A percentile compares a stretch with the other conserved stretches of the same genome.
phyloP scores from a whole-genome alignment of 352 stramenopile genomes.

The Phytophthora europaea region DNA sequence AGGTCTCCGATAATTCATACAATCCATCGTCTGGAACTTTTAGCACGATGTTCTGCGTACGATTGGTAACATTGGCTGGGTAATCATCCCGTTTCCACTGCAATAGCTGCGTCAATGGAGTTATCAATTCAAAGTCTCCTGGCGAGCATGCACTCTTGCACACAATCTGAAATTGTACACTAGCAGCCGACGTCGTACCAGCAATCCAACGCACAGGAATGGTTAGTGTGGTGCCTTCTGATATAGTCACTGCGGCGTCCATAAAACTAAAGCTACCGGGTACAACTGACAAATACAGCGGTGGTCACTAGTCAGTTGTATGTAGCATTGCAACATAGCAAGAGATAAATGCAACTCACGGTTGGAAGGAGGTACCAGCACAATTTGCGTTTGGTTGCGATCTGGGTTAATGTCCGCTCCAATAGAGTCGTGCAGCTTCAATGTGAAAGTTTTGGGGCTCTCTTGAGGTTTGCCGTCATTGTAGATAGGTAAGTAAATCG shows the following conservation, averaged over 20 bases:
- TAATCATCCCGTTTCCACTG: constrained; percentile 54
- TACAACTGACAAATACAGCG: constrained; percentile 41
- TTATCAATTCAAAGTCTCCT: constrained; percentile 54
- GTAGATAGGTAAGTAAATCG: constrained; percentile 70
- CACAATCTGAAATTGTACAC: constrained; percentile 52
- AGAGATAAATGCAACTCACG: constrained; percentile 32
- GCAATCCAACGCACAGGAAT: constrained; percentile 70
- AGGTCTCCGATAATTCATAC: constrained; percentile 65
- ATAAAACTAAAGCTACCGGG: constrained; percentile 67
- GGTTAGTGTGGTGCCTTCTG: constrained; percentile 47
- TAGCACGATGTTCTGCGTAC: constrained; percentile 57
- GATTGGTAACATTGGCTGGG: constrained; percentile 2
- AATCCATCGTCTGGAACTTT: constrained; percentile 54
- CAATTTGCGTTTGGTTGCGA: constrained; percentile 53
- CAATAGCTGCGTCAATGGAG: constrained; percentile 41
- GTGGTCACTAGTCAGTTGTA: not conserved
- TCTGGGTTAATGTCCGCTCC: constrained; percentile 65
- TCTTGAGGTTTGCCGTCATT: constrained; percentile 73
- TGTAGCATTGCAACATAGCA: not conserved
- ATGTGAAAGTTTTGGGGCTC: constrained; percentile 54
- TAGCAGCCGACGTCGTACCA: constrained; percentile 58
- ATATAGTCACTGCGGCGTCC: constrained; percentile 36
- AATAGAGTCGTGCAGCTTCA: constrained; percentile 68
- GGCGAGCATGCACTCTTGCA: constrained; percentile 57
- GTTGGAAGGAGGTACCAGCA: constrained; percentile 65